A percentile compares a stretch with the other conserved stretches of the same genome.
Conservation (phyloP, 169 alveolate genomes). For the Eimeria acervulina region DNA sequence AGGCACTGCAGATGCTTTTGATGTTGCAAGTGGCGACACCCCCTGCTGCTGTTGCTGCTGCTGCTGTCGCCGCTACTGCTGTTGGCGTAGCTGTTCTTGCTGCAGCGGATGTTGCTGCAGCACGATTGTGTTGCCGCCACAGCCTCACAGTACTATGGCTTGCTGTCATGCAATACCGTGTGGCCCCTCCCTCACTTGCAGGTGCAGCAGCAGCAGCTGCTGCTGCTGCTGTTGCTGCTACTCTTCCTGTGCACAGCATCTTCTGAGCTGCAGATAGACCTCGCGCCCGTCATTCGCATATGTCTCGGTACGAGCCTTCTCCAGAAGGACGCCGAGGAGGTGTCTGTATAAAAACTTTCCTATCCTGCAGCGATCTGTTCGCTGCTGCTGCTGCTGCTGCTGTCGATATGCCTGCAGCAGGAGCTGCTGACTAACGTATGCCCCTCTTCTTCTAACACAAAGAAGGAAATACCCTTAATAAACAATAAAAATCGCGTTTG, state of each 20-base stretch:
- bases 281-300: not conserved
- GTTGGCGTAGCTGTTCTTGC: not conserved
- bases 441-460: not conserved
- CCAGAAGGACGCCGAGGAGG: not conserved
- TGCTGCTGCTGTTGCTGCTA: not conserved
- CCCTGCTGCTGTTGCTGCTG: not conserved
- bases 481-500: not conserved
- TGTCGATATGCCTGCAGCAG: not conserved
- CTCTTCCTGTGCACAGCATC: not conserved
- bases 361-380: not conserved
- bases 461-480: not conserved
- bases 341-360: not conserved
- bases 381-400: slow-evolving; percentile 42
- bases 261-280: slow-evolving; percentile 7
- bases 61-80: not conserved
- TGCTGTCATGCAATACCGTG: not conserved
- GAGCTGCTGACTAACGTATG: not conserved
- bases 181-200: not conserved
- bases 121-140: not conserved
- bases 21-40: not conserved
- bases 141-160: not conserved
- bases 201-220: not conserved
- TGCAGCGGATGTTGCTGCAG: not conserved
- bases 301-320: not conserved
- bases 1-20: not conserved